Evolutionary conservation across 2,329 filamentous ascomycete genomes (phyloP).

Genomic region (Beauveria bassiana): DNA sequence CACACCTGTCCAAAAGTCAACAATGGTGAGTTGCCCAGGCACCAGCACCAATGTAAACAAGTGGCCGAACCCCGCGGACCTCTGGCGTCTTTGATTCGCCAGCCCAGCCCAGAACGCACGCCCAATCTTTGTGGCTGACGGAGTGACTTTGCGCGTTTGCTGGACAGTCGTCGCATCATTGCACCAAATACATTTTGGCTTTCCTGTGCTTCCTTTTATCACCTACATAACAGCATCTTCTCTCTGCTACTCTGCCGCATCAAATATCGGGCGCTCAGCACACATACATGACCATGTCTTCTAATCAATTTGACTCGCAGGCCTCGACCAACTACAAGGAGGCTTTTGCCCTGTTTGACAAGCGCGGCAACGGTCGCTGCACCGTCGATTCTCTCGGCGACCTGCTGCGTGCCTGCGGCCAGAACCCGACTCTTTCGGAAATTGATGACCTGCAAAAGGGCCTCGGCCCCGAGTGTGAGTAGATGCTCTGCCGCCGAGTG

Average conservation of each 20-base stretch:
- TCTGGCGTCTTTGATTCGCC: slow-evolving; percentile 25
- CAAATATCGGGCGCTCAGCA: background rate
- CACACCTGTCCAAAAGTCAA: slow-evolving; percentile 13
- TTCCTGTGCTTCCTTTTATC: background rate
- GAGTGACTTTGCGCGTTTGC: slow-evolving; percentile 1
- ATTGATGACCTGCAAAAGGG: slow-evolving; percentile 88
- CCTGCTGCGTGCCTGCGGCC: slow-evolving; percentile 89
- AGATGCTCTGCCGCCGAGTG: background rate
- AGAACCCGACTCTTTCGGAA: slow-evolving; percentile 93
- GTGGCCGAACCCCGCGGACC: slow-evolving; percentile 20
- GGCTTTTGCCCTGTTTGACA: slow-evolving; percentile 99
- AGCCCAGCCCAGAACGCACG: slow-evolving; percentile 12
- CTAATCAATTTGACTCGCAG: slow-evolving; percentile 50
- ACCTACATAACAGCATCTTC: slow-evolving; percentile 8
- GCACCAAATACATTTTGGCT: background rate
- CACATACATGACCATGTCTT: slow-evolving; percentile 31
- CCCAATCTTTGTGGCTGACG: background rate
- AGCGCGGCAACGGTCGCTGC: slow-evolving; percentile 93
- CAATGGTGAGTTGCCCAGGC: slow-evolving; percentile 33
- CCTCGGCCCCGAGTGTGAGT: slow-evolving; percentile 85
- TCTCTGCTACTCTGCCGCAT: background rate
- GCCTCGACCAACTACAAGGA: slow-evolving; percentile 98
- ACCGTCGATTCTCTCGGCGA: slow-evolving; percentile 81
- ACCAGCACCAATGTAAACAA: slow-evolving; percentile 26
- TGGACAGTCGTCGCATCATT: background rate